phyloP scores from a whole-genome alignment of 371 early-diverging fungal genomes.

The Mucor circinelloides region DNA sequence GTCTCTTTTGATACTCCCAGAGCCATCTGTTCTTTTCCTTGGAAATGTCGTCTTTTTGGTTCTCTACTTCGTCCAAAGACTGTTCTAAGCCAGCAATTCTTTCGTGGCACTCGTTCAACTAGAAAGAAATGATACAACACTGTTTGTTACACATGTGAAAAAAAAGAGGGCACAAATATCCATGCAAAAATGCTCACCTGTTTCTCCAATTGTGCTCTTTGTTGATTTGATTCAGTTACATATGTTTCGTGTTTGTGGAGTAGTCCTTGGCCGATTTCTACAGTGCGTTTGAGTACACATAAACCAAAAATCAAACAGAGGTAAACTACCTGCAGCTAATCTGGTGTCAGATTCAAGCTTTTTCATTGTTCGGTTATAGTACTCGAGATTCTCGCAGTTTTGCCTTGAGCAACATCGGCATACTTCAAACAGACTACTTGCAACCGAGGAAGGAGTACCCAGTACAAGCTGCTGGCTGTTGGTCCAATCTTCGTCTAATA shows the following conservation, averaged over 20 bases:
- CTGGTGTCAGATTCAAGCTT: conserved; percentile 43
- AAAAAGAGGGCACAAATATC: conserved; percentile 2
- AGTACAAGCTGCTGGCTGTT: conserved; percentile 5
- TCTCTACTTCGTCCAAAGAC: conserved; percentile 28
- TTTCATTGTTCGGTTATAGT: conserved; percentile 28
- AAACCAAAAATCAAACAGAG: neutral
- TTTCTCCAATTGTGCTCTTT: conserved; percentile 27
- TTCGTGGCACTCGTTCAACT: conserved; percentile 34
- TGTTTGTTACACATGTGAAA: conserved; percentile 21
- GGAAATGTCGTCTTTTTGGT: conserved; percentile 22
- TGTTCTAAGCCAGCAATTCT: conserved; percentile 24
- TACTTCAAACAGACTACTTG: conserved; percentile 21
- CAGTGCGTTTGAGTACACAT: neutral
- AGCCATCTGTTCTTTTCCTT: conserved; percentile 32
- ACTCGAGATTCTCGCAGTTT: conserved; percentile 30
- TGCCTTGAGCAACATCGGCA: conserved; percentile 35
- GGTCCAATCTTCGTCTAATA: conserved; percentile 13
- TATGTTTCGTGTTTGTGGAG: conserved; percentile 41
- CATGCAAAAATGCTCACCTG: conserved; percentile 25
- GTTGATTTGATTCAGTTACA: conserved; percentile 33
- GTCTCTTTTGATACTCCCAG: conserved; percentile 40
- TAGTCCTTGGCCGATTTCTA: conserved; percentile 46
- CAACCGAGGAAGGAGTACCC: conserved; percentile 16
- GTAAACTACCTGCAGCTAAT: conserved; percentile 41
- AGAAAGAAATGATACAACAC: conserved; percentile 1